Conservation (phyloP, 2,329 filamentous ascomycete species). For the Didymella sp. region DNA sequence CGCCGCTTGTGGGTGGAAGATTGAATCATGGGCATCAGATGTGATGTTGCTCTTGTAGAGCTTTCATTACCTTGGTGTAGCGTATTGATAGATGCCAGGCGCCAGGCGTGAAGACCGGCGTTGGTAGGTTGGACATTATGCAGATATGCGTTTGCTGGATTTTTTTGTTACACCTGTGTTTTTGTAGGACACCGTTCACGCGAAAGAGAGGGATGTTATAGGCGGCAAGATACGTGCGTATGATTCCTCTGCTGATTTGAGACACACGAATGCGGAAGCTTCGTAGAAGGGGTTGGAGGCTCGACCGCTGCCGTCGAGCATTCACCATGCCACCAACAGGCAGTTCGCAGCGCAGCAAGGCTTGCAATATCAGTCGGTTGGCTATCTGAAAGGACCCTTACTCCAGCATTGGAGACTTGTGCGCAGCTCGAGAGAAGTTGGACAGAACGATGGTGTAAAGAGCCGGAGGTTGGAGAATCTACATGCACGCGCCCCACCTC, state of each 20-base stretch:
- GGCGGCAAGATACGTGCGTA: neutral
- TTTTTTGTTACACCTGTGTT: neutral
- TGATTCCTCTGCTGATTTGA: neutral
- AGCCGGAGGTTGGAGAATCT: neutral
- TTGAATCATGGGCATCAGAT: conserved; percentile 15
- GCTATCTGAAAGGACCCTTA: too few relatives aligned
- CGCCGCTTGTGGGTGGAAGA: conserved; percentile 20
- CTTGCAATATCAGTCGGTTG: too few relatives aligned
- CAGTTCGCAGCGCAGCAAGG: neutral
- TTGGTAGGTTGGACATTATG: conserved; percentile 1
- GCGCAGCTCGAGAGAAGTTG: neutral
- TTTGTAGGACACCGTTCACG: neutral
- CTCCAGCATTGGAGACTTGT: neutral
- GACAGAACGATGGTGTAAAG: neutral
- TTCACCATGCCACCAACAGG: neutral
- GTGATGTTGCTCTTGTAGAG: conserved; percentile 7
- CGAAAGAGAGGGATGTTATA: neutral
- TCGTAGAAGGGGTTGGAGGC: neutral
- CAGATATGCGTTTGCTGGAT: neutral
- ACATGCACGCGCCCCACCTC: neutral
- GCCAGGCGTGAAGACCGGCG: conserved; percentile 21
- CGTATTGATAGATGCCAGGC: conserved; percentile 25
- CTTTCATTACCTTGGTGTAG: conserved; percentile 20
- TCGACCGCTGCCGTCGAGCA: neutral
- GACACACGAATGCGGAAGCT: neutral